Base-by-base conservation (phyloP, 2,329 filamentous ascomycete species). In the Aspergillus fumigatus region DNA sequence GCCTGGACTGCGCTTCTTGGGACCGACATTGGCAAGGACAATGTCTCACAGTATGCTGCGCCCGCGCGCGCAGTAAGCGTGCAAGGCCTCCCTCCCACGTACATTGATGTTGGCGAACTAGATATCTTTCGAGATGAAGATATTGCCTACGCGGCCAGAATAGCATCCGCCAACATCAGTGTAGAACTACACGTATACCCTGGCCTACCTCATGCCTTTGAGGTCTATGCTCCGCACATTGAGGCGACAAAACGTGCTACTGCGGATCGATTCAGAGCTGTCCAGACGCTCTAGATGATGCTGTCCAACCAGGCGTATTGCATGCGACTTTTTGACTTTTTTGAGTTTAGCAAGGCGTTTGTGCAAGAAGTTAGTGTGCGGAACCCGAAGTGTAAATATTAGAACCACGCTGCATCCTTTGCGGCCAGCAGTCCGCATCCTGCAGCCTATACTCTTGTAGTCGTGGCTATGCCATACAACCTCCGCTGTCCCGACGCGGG, bases 121-220 rank as follows among this genome's bases (percentile, higher is more conserved):
- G 78, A 81, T 62, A 65, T 77, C 29, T 79, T 80, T 58, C 67
- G 75, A 3, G 73, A 78, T 19, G 58, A 80, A 56, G 67, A 66
- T 49, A 55, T 80, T 19, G 67, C 68, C 23, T 80, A 74, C 62
- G 77, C 75, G 14, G 64, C 61, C 25, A 71, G 67, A 51, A 61
- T 80, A 35, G 75, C 73, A 57, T 69, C 67, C n/a, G 72, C 70
- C 11, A 76, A 77, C 23, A 75, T 78, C n/a, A 66, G 70, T 32
- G 66, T 69, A 5, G 76, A 81, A 59, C 59, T 79, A 45, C 77
- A 80, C 62, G 66, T 81, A 4, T 77, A 75, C 65, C 73, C 75
- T 0, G 75, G 76, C 1, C 65, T 74, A 14, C 74, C 70, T 32
- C 76, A 80, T 65, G 69, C 64, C 4, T 78, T 75, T 54, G 75